Evolutionary conservation across 768 basidiomycete genomes (phyloP), one percentile per base, ranked within the genome.

Genomic region (Lactifluus piperatus): DNA sequence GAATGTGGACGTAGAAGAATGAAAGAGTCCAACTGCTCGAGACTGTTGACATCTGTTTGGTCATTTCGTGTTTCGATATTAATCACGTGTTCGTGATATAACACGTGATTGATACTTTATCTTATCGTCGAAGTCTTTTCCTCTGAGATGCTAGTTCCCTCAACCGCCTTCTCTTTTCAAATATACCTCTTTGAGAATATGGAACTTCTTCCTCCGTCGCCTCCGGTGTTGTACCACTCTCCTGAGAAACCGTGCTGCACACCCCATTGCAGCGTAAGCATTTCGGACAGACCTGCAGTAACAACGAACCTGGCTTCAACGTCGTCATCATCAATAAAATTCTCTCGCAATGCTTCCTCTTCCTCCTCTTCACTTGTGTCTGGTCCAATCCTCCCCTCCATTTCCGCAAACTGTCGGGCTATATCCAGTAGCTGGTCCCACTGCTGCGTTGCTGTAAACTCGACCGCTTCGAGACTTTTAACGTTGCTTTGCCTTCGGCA

Each of bases 291-390:
- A 29, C 27, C 14, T 24, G 34, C 18, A 1, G 22, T 20, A 36
- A n/a, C 30, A 39, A 45, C 58, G 32, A 60, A 60, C 58, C 58
- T 55, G 32, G 43, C 32, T 27, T 50, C 54, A 26, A 16, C 36
- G 20, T 62, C 60, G 13, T 64, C 66, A 29, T 70, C 68, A 26
- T 72, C 67, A 24, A 70, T 70, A 56, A 77, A 75, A n/a, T 54
- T 58, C 13, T 66, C 59, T 27, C 45, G 37, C 37, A 52, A 22
- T 13, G 67, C 64, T 55, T 76, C 74, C 54, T 76, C 75, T 9
- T 60, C 72, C 58, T 76, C 77, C 60, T 77, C 78, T 46, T 78
- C 77, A 44, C 70, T 73, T 5, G 75, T 74, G n/a, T 69, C 73
- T 57, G 61, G 63, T 43, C 71, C 74, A 30, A 73, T 67, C 48